These are phyloP conservation scores for Pleurotus platypus DNA, from an alignment of 768 basidiomycete species.

Conservation along the genomic window DNA sequence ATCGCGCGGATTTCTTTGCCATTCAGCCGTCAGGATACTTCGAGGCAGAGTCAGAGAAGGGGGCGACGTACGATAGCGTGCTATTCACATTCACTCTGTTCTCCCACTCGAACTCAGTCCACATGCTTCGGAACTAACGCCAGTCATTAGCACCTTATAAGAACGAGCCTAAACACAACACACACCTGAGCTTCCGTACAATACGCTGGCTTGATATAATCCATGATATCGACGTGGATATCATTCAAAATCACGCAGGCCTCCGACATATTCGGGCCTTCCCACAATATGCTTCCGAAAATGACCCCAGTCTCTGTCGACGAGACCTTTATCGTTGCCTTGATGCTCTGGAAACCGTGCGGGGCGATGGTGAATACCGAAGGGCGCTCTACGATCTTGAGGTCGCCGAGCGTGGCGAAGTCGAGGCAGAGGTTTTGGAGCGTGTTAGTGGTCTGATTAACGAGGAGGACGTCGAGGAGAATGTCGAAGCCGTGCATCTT, in stretches of 20 bases:
- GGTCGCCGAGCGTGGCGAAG: conserved; percentile 94
- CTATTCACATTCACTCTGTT: conserved; percentile 95
- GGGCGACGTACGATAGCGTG: conserved; percentile 63
- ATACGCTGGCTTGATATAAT: conserved; percentile 94
- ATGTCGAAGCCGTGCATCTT: conserved; percentile 99
- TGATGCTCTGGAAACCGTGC: conserved; percentile 97
- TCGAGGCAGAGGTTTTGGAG: conserved; percentile 96
- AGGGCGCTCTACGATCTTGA: conserved; percentile 96
- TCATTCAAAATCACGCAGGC: conserved; percentile 94
- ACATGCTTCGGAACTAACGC: conserved; percentile 89
- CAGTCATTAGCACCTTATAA: too few species aligned
- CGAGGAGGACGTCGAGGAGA: conserved; percentile 89
- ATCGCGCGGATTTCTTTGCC: conserved; percentile 69
- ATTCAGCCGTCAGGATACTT: not conserved
- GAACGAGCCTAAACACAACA: not conserved
- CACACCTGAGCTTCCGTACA: conserved; percentile 90
- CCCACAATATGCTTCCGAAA: conserved; percentile 97
- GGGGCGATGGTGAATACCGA: conserved; percentile 91
- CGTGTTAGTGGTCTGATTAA: conserved; percentile 93
- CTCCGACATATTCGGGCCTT: conserved; percentile 83
- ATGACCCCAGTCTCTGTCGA: conserved; percentile 99
- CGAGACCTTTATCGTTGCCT: conserved; percentile 97
- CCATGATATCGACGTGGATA: conserved; percentile 98
- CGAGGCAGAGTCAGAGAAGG: not conserved
- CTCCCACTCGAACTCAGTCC: conserved; percentile 99